Evolutionary conservation across 108 stramenopile species (phyloP).

Genomic region (Fragilariopsis cylindrus): DNA sequence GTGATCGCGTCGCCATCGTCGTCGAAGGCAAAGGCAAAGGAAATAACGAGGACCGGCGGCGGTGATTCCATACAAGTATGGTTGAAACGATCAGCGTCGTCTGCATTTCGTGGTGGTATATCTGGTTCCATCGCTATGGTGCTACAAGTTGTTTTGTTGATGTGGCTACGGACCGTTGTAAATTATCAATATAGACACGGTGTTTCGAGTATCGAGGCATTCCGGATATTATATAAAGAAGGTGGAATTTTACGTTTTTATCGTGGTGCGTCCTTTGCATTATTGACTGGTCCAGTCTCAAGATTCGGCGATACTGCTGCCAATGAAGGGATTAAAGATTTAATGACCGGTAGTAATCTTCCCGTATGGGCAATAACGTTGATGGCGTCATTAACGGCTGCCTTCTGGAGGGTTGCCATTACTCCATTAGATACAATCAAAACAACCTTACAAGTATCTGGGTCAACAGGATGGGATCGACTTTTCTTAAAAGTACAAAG

Average conservation of each 20-base stretch:
- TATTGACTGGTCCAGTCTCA: constrained; percentile 75
- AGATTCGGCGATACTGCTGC: constrained; percentile 86
- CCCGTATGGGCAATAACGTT: constrained; percentile 39
- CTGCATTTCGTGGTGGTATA: constrained; percentile 50
- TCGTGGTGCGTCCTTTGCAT: constrained; percentile 69
- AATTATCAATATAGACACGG: constrained; percentile 91
- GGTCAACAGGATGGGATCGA: constrained; percentile 60
- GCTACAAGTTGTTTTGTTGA: constrained; percentile 71
- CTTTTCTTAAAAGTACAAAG: constrained; percentile 49
- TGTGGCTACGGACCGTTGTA: constrained; percentile 92
- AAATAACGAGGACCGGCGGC: too few species aligned
- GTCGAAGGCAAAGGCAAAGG: too few species aligned
- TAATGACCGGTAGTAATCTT: constrained; percentile 28
- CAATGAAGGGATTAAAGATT: constrained; percentile 63
- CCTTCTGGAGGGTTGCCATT: constrained; percentile 77
- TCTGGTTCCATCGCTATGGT: constrained; percentile 63
- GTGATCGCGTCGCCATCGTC: too few species aligned
- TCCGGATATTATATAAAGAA: constrained; percentile 66
- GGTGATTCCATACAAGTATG: background rate
- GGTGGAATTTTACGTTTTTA: constrained; percentile 87
- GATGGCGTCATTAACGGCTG: constrained; percentile 77
- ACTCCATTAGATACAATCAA: constrained; percentile 88
- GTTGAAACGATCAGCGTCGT: background rate
- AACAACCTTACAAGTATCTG: constrained; percentile 87
- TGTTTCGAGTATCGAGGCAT: constrained; percentile 57